Conservation (phyloP, 1,284 basidiomycete species). For the Leccinum subrobustum region DNA sequence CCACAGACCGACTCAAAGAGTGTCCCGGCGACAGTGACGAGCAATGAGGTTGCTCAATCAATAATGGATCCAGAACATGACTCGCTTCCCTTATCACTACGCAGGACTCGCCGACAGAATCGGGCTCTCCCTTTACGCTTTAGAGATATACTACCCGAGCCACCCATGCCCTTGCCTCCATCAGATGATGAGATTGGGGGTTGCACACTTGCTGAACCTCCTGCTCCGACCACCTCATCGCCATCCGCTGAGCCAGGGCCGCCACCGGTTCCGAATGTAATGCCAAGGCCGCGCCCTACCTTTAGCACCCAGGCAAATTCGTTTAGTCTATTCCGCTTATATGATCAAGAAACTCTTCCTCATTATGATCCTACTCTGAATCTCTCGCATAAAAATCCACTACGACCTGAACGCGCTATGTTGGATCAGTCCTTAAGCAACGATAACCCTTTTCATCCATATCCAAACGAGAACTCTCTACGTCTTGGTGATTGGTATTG, state of each 20-base stretch:
- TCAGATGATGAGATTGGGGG: neutral
- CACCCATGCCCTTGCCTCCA: neutral
- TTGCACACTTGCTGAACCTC: neutral
- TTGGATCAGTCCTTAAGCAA: neutral
- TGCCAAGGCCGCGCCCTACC: neutral
- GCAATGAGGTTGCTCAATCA: neutral
- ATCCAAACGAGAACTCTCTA: neutral
- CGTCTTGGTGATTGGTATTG: neutral
- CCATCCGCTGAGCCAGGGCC: neutral
- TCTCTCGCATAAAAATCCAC: neutral
- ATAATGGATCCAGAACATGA: neutral
- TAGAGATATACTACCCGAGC: neutral
- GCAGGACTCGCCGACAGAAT: neutral
- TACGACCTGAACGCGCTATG: neutral
- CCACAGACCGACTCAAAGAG: too few species aligned
- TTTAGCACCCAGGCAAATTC: neutral
- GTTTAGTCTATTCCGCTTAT: neutral
- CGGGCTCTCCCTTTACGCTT: neutral
- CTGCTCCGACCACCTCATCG: neutral
- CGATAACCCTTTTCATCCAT: neutral
- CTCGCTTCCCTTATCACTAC: neutral
- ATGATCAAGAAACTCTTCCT: neutral
- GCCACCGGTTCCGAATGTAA: neutral
- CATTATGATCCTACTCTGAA: neutral
- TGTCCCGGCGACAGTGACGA: neutral